Evolutionary conservation across 2,329 filamentous ascomycete genomes (phyloP).

Genomic region (Ophiobolus disseminans): DNA sequence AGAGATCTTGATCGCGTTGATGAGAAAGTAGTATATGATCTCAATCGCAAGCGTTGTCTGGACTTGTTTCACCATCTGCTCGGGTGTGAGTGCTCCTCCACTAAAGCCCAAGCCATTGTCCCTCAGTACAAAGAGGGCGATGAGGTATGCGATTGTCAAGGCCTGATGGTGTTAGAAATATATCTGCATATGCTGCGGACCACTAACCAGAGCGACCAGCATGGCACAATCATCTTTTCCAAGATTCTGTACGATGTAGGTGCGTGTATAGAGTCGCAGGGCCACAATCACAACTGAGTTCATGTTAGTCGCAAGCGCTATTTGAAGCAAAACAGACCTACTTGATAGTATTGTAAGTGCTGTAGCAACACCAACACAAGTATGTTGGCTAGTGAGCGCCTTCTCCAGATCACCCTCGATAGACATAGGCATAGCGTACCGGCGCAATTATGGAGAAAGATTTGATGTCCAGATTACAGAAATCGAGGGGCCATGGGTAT

Average conservation of each 20-base stretch:
- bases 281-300: slow-evolving; percentile 31
- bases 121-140: slow-evolving; percentile 27
- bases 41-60: slow-evolving; percentile 39
- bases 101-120: slow-evolving; percentile 37
- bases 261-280: slow-evolving; percentile 31
- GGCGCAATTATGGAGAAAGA: not conserved
- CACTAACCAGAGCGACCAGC: slow-evolving; percentile 33
- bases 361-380: slow-evolving; percentile 28
- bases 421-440: slow-evolving; percentile 1
- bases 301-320: slow-evolving; percentile 6
- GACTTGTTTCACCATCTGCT: slow-evolving; percentile 29
- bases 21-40: slow-evolving; percentile 39
- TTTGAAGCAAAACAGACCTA: slow-evolving; percentile 8
- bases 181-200: not conserved
- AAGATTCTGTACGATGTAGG: slow-evolving; percentile 29
- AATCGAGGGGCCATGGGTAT: slow-evolving; percentile 1
- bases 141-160: slow-evolving; percentile 34
- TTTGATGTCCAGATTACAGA: not conserved
- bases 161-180: slow-evolving; percentile 18
- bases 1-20: slow-evolving; percentile 42
- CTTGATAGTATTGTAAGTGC: slow-evolving; percentile 31
- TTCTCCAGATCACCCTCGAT: not conserved
- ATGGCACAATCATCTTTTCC: slow-evolving; percentile 42
- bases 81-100: slow-evolving; percentile 16
- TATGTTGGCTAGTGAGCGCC: slow-evolving; percentile 18